Conservation (phyloP, 73 alveolate genomes). For the Paramecium bursaria region DNA sequence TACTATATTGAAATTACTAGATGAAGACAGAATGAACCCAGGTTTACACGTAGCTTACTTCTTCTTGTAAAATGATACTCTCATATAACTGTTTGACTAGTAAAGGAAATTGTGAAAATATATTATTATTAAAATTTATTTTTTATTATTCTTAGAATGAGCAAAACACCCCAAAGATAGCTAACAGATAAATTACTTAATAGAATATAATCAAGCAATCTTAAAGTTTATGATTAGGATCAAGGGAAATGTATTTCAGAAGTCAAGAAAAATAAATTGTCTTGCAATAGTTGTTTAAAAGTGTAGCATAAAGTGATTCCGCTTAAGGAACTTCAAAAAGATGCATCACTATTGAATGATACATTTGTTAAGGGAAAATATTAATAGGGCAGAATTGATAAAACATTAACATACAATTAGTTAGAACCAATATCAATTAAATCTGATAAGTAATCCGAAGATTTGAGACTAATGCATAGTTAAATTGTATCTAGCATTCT, state of each 20-base stretch:
- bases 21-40: no score
- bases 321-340: neutral
- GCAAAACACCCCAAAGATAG: no score
- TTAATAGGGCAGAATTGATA: neutral
- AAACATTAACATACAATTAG: neutral
- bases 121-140: no score
- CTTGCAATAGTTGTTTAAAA: slow-evolving; percentile 24
- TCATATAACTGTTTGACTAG: no score
- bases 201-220: slow-evolving; percentile 47
- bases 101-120: no score
- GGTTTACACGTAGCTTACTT: no score
- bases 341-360: neutral
- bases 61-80: no score
- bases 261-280: slow-evolving; percentile 9
- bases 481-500: slow-evolving; percentile 5
- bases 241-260: slow-evolving; percentile 26
- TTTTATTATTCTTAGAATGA: no score
- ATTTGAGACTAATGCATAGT: slow-evolving; percentile 28
- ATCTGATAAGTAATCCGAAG: slow-evolving; percentile 33
- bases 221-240: slow-evolving; percentile 17
- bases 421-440: slow-evolving; percentile 20
- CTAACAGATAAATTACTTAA: slow-evolving; percentile 42
- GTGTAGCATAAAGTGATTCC: slow-evolving; percentile 1
- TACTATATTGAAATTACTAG: no score
- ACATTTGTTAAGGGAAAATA: neutral